These are phyloP conservation scores for Davidsoniella virescens DNA, from an alignment of 2,329 filamentous ascomycete genomes.

Conservation along the genomic window DNA sequence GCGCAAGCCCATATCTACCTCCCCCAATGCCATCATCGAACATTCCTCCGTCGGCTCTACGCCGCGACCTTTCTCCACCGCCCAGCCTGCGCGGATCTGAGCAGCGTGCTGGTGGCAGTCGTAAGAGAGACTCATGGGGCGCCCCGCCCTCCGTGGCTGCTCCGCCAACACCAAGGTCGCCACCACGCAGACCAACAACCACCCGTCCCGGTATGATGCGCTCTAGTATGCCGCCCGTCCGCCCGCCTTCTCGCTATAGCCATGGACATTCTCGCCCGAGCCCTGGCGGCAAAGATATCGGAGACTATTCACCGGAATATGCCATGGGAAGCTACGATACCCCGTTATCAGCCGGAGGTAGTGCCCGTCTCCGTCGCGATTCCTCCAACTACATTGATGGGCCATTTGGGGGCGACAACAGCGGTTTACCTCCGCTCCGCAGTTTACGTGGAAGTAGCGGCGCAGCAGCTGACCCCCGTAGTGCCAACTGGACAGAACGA, in stretches of 20 bases:
- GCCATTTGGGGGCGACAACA: neutral
- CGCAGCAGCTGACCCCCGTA: neutral
- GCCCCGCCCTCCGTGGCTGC: slow-evolving; percentile 2
- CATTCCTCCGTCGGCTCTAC: neutral
- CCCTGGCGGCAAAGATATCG: neutral
- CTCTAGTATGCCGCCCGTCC: neutral
- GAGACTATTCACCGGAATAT: slow-evolving; percentile 7
- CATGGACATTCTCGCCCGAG: neutral
- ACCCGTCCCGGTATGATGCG: slow-evolving; percentile 1
- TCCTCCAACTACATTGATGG: slow-evolving; percentile 1
- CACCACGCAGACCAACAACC: slow-evolving; percentile 8
- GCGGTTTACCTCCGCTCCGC: no score
- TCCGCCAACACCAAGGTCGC: slow-evolving; percentile 11
- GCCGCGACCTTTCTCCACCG: slow-evolving; percentile 3
- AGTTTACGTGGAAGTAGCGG: neutral
- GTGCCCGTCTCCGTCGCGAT: slow-evolving; percentile 1
- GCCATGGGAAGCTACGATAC: neutral
- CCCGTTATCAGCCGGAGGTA: neutral
- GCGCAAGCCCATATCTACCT: slow-evolving; percentile 7
- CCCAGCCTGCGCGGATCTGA: slow-evolving; percentile 1
- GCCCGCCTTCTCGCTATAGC: slow-evolving; percentile 3
- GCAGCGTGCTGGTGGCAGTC: neutral
- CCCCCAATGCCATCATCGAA: neutral
- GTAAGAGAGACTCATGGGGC: slow-evolving; percentile 12
- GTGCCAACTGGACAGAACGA: slow-evolving; percentile 3